phyloP scores from a whole-genome alignment of 176 grass and related monocot genomes.

The Elymus sibiricus region DNA sequence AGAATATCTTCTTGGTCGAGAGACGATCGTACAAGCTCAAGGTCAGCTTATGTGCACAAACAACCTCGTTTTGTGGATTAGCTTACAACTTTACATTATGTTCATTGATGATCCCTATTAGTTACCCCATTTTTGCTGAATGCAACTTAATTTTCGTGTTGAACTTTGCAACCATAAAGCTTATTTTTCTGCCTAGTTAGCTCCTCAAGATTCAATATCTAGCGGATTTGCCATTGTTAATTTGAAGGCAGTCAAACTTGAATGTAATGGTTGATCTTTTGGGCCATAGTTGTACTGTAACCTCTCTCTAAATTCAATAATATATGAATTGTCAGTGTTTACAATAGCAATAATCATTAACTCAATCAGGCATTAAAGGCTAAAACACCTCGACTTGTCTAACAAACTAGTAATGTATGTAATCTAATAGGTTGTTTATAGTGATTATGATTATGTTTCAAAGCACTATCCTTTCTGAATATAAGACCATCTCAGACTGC shows the following conservation, averaged over 20 bases:
- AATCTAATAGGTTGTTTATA: neutral
- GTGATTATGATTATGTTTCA: neutral
- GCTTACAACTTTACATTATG: neutral
- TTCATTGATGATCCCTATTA: neutral
- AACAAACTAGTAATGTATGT: neutral
- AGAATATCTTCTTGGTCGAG: slow-evolving; percentile 65
- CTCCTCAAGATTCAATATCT: neutral
- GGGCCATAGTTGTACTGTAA: neutral
- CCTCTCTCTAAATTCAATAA: neutral
- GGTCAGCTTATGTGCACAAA: slow-evolving; percentile 35
- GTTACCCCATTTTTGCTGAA: neutral
- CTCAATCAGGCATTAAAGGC: neutral
- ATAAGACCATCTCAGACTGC: neutral
- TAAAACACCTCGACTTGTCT: neutral
- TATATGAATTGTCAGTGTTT: neutral
- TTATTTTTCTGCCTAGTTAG: neutral
- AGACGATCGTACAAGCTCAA: slow-evolving; percentile 86
- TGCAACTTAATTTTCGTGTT: neutral
- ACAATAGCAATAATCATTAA: neutral
- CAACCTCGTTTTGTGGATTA: neutral
- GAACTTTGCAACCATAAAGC: neutral
- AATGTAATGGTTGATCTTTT: neutral
- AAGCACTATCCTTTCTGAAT: neutral
- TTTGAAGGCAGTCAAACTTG: neutral
- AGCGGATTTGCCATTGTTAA: neutral